Conservation (phyloP, 352 stramenopile species). For the Pythium rishiriense region DNA sequence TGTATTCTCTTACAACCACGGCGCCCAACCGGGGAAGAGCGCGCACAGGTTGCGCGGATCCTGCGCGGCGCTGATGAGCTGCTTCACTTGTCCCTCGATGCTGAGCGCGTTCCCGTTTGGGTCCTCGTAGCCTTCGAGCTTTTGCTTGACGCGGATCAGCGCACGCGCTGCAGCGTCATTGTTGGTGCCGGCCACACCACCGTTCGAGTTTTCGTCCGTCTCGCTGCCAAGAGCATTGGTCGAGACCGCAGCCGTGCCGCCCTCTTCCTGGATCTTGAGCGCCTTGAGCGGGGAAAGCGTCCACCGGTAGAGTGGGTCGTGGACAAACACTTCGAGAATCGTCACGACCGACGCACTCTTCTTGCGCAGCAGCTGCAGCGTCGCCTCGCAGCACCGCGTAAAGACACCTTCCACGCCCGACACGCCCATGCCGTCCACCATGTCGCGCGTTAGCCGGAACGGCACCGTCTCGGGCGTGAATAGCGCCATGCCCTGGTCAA, state of each 20-base stretch:
- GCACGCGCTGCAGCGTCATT: slow-evolving; percentile 92
- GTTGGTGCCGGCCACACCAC: slow-evolving; percentile 23
- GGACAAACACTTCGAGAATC: slow-evolving; percentile 98
- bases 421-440: slow-evolving; percentile 99
- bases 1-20: slow-evolving; percentile 86
- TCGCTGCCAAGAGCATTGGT: slow-evolving; percentile 7
- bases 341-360: slow-evolving; percentile 95
- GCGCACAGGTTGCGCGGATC: slow-evolving; percentile 95
- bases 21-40: slow-evolving; percentile 96
- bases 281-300: slow-evolving; percentile 92
- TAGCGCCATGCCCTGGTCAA: slow-evolving; percentile 96
- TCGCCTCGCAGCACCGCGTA: slow-evolving; percentile 92
- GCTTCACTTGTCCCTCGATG: slow-evolving; percentile 98
- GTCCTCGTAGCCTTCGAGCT: slow-evolving; percentile 98
- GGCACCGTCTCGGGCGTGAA: slow-evolving; percentile 97
- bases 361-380: slow-evolving; percentile 90
- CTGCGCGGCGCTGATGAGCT: slow-evolving; percentile 96
- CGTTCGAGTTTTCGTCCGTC: slow-evolving; percentile 25
- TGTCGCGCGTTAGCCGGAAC: slow-evolving; percentile 98
- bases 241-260: slow-evolving; percentile 18
- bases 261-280: slow-evolving; percentile 76
- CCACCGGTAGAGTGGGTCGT: slow-evolving; percentile 99
- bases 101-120: slow-evolving; percentile 95
- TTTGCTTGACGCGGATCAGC: slow-evolving; percentile 96
- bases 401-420: slow-evolving; percentile 96